Base-by-base conservation (phyloP, 345 rosid genomes). In the Sonneratia alba region DNA sequence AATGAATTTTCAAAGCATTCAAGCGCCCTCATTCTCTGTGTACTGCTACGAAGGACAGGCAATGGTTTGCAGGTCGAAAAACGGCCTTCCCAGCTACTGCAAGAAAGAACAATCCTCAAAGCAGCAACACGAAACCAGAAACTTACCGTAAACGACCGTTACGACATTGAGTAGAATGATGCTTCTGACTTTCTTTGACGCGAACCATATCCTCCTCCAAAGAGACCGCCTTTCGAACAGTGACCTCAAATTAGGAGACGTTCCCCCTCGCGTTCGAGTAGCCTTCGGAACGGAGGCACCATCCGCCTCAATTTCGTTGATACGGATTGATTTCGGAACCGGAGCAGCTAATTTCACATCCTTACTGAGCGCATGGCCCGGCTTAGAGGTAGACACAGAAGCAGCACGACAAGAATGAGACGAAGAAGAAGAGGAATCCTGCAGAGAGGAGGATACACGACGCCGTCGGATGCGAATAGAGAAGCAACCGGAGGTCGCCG, bases 111-210 rank as follows among this genome's bases (percentile, higher is more conserved):
- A 47, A 47, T 47, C 13, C 51, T 47, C 15, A 47, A 8, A 47
- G 43, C 9, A 47, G 51, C 51, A 8, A 4, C 43, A 12, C 3
- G 36, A 61, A 27, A 6, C 19, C 3, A 51, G 3, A 66, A 43
- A 71, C 81, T 38, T 79, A 82, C 91, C 90, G 73, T 77, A 85
- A 66, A 87, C 78, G 63, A 83, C 45, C 37, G 96, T 79, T 68
- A 85, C 70, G 69, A 74, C 77, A 70, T 87, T 89, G 70, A 87
- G 90, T 74, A 87, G 67, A 70, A 85, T 22, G 69, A 87, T 72
- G 75, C 90, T 85, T 80, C 83, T 77, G 37, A 83, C 78, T 79
- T 79, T 87, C 67, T 55, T 79, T 0, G 89, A 87, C 1, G 78
- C 74, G 71, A 77, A 82, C 72, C 78, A 67, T 27, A 83, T 74